Evolutionary conservation across 148 eudicot species (phyloP).

Genomic region (Gaultheria prostrata): DNA sequence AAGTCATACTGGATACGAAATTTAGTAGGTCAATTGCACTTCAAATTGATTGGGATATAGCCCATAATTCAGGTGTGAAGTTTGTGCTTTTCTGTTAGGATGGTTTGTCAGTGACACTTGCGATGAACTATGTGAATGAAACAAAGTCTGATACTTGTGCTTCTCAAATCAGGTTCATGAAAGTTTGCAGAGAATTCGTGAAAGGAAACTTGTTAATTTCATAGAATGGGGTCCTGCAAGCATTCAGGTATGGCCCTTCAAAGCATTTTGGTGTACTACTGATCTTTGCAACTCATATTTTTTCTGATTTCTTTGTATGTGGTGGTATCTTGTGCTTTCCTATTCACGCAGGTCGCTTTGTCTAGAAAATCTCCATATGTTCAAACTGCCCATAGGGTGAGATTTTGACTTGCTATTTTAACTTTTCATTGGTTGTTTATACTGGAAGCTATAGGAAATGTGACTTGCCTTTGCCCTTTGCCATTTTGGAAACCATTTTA

Average conservation of each 20-base stretch:
- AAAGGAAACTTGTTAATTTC: conserved; percentile 94
- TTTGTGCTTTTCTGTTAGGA: conserved; percentile 8
- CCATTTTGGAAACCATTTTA: background rate
- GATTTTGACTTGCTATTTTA: conserved; percentile 13
- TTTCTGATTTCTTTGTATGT: background rate
- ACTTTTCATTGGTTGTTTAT: conserved; percentile 1
- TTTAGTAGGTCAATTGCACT: background rate
- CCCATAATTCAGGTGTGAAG: background rate
- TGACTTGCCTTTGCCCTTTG: conserved; percentile 11
- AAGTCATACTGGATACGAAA: background rate
- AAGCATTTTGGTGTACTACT: background rate
- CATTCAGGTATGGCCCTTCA: conserved; percentile 63
- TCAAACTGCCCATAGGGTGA: conserved; percentile 95
- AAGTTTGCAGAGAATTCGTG: conserved; percentile 95
- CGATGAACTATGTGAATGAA: background rate
- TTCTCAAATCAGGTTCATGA: conserved; percentile 69
- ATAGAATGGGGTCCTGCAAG: conserved; percentile 99
- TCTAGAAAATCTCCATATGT: conserved; percentile 98
- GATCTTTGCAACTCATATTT: background rate
- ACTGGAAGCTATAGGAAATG: background rate
- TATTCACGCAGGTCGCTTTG: conserved; percentile 73
- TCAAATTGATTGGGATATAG: conserved; percentile 1
- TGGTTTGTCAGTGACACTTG: background rate
- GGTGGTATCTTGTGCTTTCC: conserved; percentile 8
- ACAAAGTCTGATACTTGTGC: background rate